Evolutionary conservation across 495 filamentous ascomycete species (phyloP).

Genomic region (Aspergillus steynii): DNA sequence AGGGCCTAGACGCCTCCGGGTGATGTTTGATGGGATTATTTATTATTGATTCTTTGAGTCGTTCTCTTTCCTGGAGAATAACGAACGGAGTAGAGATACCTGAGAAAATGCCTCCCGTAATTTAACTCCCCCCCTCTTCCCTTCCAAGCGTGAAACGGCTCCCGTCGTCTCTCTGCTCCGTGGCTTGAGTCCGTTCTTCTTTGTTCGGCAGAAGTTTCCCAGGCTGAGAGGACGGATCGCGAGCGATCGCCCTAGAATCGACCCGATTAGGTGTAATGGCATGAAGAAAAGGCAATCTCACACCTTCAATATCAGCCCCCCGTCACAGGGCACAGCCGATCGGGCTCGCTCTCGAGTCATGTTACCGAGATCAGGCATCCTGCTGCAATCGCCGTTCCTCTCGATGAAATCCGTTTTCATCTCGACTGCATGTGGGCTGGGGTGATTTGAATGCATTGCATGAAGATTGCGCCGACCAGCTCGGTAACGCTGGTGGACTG

Average conservation of each 20-base stretch:
- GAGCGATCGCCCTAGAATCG: conserved; percentile 19
- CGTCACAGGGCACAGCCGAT: not conserved
- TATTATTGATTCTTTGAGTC: too few relatives aligned
- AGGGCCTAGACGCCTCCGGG: conserved; percentile 10
- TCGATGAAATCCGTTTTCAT: not conserved
- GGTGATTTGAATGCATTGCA: not conserved
- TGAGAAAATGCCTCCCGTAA: too few relatives aligned
- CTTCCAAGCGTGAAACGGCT: not conserved
- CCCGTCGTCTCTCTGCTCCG: not conserved
- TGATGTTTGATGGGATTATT: too few relatives aligned
- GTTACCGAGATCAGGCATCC: not conserved
- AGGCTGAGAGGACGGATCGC: conserved; percentile 15
- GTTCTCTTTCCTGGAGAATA: too few relatives aligned
- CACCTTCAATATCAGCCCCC: not conserved
- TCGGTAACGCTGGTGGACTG: too few relatives aligned
- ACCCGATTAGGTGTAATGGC: not conserved
- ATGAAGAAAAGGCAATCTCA: conserved; percentile 8
- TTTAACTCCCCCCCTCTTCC: not conserved
- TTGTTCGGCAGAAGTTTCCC: conserved; percentile 18
- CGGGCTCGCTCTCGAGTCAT: not conserved
- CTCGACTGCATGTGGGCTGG: not conserved
- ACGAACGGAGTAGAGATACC: too few relatives aligned
- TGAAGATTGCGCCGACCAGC: not conserved
- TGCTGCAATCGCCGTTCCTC: too few relatives aligned
- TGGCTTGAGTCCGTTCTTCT: not conserved